Base-by-base conservation (phyloP, 2,329 filamentous ascomycete genomes). In the Rhytidhysteron rufulum region DNA sequence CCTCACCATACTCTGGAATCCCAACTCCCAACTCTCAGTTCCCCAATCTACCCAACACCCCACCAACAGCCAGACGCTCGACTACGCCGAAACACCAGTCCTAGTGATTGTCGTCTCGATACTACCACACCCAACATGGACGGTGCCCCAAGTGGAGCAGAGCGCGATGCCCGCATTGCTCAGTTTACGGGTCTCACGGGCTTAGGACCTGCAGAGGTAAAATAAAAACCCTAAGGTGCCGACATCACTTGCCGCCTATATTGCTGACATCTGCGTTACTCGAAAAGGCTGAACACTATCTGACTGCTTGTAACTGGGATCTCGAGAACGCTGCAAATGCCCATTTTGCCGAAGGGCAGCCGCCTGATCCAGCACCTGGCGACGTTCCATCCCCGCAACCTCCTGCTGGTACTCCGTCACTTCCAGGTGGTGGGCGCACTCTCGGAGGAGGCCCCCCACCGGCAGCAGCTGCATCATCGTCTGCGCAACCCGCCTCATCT, bases 241-340 rank as follows among this genome's bases (percentile, higher is more conserved):
- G n/a, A n/a, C n/a, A 4, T 27, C 34, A 13, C 18, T 24, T 13
- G 13, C 17, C 4, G n/a, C 17, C 20, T 25, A 10, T 34, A 41
- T 50, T 44, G 50, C 55, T 60, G 53, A 63, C 50, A 31, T 41
- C 16, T 4, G 29, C 32, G 18, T 24, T 29, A 15, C 27, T 9
- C 18, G 7, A 21, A 31, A 40, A 74, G 71, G 71, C 71, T 31
- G 66, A 71, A 57, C 59, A 61, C 34, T 65, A 65, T 42, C 62
- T 74, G 38, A 56, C 54, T 47, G 58, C 68, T 7, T 59, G 65
- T 41, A 64, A 73, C 62, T 71, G 71, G 55, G 63, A 73, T 44
- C 57, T 74, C 31, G 65, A 69, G 39, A 58, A 67, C 45, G 70
- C 72, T 30, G 65, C 69, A 34, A 54, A 58, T 8, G 64, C 72